Conservation (phyloP, 2,329 filamentous ascomycete species). For the Nannizzia gypsea region DNA sequence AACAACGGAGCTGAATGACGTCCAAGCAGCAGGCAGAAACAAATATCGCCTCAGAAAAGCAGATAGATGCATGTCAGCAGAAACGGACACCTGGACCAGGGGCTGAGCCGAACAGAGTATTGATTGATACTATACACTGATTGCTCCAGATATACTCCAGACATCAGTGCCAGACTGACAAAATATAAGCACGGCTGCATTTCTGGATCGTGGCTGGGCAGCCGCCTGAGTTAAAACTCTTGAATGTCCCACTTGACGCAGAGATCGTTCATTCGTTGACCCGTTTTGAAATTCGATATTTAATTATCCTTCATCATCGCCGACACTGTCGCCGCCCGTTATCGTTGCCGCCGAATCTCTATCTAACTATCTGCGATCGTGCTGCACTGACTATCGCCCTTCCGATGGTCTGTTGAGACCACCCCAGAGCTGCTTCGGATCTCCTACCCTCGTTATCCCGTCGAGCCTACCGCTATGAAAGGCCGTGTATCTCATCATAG, state of each 20-base stretch:
- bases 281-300: neutral
- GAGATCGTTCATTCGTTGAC: neutral
- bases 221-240: conserved; percentile 2
- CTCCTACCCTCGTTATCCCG: neutral
- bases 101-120: neutral
- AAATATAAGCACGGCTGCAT: neutral
- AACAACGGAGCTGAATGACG: conserved; percentile 1
- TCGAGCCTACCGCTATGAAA: conserved; percentile 1
- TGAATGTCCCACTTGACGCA: conserved; percentile 1
- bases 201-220: conserved; percentile 1
- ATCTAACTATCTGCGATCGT: neutral
- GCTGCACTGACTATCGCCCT: neutral
- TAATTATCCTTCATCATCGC: neutral
- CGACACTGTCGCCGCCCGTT: neutral
- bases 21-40: neutral
- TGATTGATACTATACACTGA: neutral
- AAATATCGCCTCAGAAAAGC: neutral
- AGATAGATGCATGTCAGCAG: neutral
- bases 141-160: neutral
- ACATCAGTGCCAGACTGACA: neutral
- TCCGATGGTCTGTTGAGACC: neutral
- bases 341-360: neutral
- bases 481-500: neutral
- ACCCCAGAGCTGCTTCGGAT: neutral
- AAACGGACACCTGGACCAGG: neutral